phyloP scores from a whole-genome alignment of 257 asterid genomes.

The Ligustrum vulgare region DNA sequence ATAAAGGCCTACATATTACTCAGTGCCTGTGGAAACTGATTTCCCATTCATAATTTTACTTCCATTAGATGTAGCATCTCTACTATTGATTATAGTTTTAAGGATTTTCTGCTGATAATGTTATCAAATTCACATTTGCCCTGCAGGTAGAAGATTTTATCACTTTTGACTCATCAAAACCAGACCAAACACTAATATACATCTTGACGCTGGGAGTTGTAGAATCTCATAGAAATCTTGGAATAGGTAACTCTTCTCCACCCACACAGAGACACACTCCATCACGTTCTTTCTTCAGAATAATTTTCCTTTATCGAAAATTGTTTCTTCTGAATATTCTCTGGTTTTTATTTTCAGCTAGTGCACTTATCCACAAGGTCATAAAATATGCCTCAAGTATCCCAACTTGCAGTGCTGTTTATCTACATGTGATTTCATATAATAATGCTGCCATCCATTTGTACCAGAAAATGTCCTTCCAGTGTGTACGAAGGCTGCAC shows the following conservation, averaged over 20 bases:
- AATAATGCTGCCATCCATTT: conserved; percentile 85
- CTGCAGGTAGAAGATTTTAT: conserved; percentile 79
- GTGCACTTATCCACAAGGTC: conserved; percentile 77
- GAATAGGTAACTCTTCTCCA: conserved; percentile 56
- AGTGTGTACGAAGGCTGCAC: conserved; percentile 71
- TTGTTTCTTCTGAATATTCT: conserved; percentile 24
- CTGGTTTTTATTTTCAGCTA: conserved; percentile 61
- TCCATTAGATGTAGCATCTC: background rate
- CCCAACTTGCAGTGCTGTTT: conserved; percentile 77
- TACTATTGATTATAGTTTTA: background rate
- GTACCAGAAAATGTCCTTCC: conserved; percentile 87
- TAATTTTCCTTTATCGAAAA: background rate
- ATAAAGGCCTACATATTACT: background rate
- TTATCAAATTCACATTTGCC: conserved; percentile 6
- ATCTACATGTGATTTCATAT: conserved; percentile 95
- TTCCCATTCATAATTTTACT: background rate
- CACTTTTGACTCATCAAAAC: conserved; percentile 62
- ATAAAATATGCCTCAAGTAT: conserved; percentile 71
- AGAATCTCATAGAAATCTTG: conserved; percentile 81
- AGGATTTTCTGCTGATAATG: background rate
- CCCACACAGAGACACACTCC: background rate
- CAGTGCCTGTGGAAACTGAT: conserved; percentile 6
- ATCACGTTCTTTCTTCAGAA: background rate
- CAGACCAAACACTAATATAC: conserved; percentile 75
- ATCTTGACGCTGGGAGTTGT: conserved; percentile 91